phyloP scores from a whole-genome alignment of 2,329 filamentous ascomycete genomes.

The Exophiala bonariae region DNA sequence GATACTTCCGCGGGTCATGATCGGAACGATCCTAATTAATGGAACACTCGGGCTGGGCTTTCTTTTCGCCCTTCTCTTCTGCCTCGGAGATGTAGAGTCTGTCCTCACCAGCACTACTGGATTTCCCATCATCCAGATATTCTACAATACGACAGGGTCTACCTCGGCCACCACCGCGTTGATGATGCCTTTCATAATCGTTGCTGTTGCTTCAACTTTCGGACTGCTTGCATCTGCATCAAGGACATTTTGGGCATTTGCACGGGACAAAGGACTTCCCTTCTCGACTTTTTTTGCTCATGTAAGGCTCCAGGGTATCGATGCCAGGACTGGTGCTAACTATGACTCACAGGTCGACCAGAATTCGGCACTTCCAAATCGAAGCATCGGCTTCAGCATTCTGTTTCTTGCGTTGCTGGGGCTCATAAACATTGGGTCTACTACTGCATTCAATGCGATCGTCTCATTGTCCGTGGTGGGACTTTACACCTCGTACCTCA shows the following conservation, averaged over 20 bases:
- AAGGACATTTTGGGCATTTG: constrained; percentile 44
- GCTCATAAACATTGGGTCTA: constrained; percentile 29
- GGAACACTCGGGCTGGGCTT: constrained; percentile 33
- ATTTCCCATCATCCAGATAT: constrained; percentile 53
- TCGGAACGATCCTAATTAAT: constrained; percentile 42
- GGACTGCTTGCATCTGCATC: constrained; percentile 35
- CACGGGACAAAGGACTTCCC: constrained; percentile 42
- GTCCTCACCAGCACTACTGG: constrained; percentile 43
- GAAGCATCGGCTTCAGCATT: not conserved
- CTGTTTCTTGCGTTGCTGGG: constrained; percentile 25
- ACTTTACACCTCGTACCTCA: constrained; percentile 25
- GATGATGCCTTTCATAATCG: constrained; percentile 34
- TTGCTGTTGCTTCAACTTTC: constrained; percentile 26
- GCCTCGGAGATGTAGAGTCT: constrained; percentile 39
- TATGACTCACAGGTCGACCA: no score
- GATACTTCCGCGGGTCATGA: constrained; percentile 37
- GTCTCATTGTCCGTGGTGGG: constrained; percentile 22
- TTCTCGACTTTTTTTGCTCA: constrained; percentile 32
- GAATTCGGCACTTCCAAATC: no score
- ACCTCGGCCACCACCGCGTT: constrained; percentile 47
- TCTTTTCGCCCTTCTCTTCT: constrained; percentile 38
- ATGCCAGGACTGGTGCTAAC: not conserved
- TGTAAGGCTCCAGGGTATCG: not conserved
- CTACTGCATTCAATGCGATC: constrained; percentile 29
- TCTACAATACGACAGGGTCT: constrained; percentile 47